These are phyloP conservation scores for Rhizopogon vinicolor DNA, from an alignment of 768 basidiomycete species.

Conservation along the genomic window DNA sequence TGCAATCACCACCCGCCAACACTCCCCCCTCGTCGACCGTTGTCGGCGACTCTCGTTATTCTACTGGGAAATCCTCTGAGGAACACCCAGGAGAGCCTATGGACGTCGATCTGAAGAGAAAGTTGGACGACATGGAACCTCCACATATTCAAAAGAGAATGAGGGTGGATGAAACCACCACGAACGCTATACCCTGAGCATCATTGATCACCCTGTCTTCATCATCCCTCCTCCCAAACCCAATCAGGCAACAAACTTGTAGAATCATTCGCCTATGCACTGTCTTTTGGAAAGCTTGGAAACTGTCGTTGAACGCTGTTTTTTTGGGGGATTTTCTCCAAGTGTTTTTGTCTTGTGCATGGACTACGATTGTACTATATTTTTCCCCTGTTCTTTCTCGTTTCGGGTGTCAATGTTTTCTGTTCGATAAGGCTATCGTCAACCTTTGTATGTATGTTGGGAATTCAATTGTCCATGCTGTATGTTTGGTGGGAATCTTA, in stretches of 20 bases:
- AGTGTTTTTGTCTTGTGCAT: conserved; percentile 18
- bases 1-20: conserved; percentile 49
- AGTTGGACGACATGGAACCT: conserved; percentile 48
- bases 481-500: not conserved
- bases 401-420: conserved; percentile 11
- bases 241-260: conserved; percentile 23
- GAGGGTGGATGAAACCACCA: conserved; percentile 53
- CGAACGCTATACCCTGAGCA: conserved; percentile 51
- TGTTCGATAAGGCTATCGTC: conserved; percentile 14
- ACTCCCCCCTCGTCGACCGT: conserved; percentile 42
- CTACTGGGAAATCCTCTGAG: conserved; percentile 33
- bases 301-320: conserved; percentile 25
- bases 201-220: conserved; percentile 12
- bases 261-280: conserved; percentile 22
- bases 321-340: conserved; percentile 25
- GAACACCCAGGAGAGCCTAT: conserved; percentile 37
- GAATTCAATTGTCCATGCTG: conserved; percentile 14
- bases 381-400: conserved; percentile 13
- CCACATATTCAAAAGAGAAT: conserved; percentile 64
- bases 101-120: conserved; percentile 58
- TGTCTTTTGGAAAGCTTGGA: conserved; percentile 26
- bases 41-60: conserved; percentile 30
- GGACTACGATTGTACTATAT: conserved; percentile 33
- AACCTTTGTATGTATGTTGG: conserved; percentile 29
- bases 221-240: conserved; percentile 10